Conservation (phyloP, 2,329 filamentous ascomycete species). For the Coniosporium tulheliwenetii region DNA sequence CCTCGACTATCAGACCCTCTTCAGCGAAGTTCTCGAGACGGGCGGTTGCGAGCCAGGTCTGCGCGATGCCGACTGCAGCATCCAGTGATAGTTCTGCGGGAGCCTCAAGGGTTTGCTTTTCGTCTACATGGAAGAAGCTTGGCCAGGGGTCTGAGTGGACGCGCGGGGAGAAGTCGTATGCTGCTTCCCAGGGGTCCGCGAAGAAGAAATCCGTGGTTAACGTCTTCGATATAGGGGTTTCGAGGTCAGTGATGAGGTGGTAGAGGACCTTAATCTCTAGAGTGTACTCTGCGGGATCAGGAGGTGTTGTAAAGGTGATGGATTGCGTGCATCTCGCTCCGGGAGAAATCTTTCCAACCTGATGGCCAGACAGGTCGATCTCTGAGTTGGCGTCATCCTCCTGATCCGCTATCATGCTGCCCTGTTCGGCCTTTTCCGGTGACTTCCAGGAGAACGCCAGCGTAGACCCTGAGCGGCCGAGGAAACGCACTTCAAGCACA, state of each 20-base stretch:
- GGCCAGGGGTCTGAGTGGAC: slow-evolving; percentile 73
- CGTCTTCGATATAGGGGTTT: slow-evolving; percentile 66
- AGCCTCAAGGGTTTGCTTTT: slow-evolving; percentile 18
- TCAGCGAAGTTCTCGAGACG: slow-evolving; percentile 60
- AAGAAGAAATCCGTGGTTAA: slow-evolving; percentile 55
- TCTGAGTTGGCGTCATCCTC: slow-evolving; percentile 4
- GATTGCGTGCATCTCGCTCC: slow-evolving; percentile 16
- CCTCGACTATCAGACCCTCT: slow-evolving; percentile 44
- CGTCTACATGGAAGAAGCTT: slow-evolving; percentile 58
- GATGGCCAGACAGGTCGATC: slow-evolving; percentile 15
- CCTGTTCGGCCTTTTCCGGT: slow-evolving; percentile 14
- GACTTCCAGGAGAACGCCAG: slow-evolving; percentile 10
- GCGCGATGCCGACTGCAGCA: slow-evolving; percentile 48
- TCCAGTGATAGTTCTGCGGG: slow-evolving; percentile 11
- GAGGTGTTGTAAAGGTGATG: slow-evolving; percentile 23
- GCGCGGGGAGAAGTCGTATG: slow-evolving; percentile 71
- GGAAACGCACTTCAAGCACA: slow-evolving; percentile 51
- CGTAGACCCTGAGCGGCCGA: slow-evolving; percentile 34
- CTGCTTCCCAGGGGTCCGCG: slow-evolving; percentile 76
- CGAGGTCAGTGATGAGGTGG: slow-evolving; percentile 60
- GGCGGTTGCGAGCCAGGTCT: slow-evolving; percentile 67
- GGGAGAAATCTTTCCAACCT: slow-evolving; percentile 18
- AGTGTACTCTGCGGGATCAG: slow-evolving; percentile 41
- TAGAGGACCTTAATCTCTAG: slow-evolving; percentile 63
- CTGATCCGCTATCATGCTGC: not conserved